Conservation (phyloP, 495 filamentous ascomycete species). For the Talaromyces proteolyticus region DNA sequence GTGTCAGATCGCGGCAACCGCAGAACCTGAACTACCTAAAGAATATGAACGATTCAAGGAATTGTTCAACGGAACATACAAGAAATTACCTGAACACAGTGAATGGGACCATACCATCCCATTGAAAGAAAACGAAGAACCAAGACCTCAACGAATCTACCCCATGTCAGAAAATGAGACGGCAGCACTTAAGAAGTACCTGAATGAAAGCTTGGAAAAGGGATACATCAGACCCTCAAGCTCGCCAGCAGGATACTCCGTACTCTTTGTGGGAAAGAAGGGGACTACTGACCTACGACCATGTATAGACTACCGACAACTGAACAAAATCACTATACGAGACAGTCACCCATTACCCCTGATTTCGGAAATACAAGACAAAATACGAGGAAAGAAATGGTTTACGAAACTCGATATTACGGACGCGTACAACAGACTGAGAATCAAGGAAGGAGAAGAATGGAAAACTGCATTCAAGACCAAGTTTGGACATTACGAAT, state of each 20-base stretch:
- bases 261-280: not conserved
- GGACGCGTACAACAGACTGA: constrained; percentile 11
- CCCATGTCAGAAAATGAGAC: constrained; percentile 10
- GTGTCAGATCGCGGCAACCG: not conserved
- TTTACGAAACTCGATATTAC: constrained; percentile 15
- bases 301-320: constrained; percentile 9
- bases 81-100: constrained; percentile 3
- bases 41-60: constrained; percentile 3
- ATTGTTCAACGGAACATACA: constrained; percentile 7
- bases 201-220: constrained; percentile 9
- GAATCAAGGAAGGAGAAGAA: constrained; percentile 10
- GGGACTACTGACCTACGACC: constrained; percentile 2
- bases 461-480: constrained; percentile 14
- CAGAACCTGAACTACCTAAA: not conserved
- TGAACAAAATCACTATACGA: constrained; percentile 12
- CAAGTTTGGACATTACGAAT: constrained; percentile 11
- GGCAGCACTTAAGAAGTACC: no score
- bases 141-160: constrained; percentile 10
- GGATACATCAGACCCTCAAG: not conserved
- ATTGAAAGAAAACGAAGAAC: constrained; percentile 6
- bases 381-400: constrained; percentile 11
- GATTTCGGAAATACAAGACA: constrained; percentile 6
- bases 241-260: constrained; percentile 3
- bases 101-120: constrained; percentile 5
- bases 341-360: constrained; percentile 10